Conservation (phyloP, 2,329 filamentous ascomycete genomes). For the Sporothrix brunneoviolacea region DNA sequence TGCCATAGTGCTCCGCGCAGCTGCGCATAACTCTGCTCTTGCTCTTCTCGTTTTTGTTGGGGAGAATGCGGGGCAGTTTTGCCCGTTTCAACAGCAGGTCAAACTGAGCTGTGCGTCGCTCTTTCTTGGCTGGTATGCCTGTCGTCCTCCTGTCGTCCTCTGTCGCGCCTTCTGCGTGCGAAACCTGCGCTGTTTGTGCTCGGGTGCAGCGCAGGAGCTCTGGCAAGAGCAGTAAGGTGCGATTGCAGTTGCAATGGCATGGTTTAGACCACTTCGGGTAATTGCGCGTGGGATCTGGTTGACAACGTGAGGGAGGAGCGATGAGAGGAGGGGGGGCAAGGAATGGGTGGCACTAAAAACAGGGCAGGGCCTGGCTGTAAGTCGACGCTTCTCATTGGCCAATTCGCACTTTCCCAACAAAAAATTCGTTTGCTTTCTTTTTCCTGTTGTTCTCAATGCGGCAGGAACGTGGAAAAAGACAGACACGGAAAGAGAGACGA, state of each 20-base stretch:
- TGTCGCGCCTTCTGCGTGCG: neutral
- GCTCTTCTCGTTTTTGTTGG: slow-evolving; percentile 10
- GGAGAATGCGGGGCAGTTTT: slow-evolving; percentile 13
- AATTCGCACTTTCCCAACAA: slow-evolving; percentile 18
- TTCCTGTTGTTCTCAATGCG: neutral
- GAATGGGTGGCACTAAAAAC: neutral
- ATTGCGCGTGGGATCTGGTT: neutral
- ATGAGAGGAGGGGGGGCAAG: neutral
- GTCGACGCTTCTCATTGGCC: slow-evolving; percentile 17
- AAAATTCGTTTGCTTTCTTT: slow-evolving; percentile 6
- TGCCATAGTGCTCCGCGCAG: neutral
- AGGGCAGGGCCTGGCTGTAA: slow-evolving; percentile 12
- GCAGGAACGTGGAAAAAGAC: neutral
- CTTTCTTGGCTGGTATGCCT: neutral
- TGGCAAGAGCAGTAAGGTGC: neutral
- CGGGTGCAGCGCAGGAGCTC: neutral
- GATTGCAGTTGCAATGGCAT: neutral
- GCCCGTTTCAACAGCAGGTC: neutral
- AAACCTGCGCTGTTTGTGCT: neutral
- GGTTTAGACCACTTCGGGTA: slow-evolving; percentile 1
- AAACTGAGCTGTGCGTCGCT: neutral
- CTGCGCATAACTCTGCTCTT: neutral
- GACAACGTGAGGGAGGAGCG: neutral
- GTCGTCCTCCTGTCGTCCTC: neutral
- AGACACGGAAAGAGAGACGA: too few relatives aligned